A percentile compares a stretch with the other conserved stretches of the same genome.
phyloP scores from a whole-genome alignment of 2,329 filamentous ascomycete genomes.

The Aureobasidium sp. region DNA sequence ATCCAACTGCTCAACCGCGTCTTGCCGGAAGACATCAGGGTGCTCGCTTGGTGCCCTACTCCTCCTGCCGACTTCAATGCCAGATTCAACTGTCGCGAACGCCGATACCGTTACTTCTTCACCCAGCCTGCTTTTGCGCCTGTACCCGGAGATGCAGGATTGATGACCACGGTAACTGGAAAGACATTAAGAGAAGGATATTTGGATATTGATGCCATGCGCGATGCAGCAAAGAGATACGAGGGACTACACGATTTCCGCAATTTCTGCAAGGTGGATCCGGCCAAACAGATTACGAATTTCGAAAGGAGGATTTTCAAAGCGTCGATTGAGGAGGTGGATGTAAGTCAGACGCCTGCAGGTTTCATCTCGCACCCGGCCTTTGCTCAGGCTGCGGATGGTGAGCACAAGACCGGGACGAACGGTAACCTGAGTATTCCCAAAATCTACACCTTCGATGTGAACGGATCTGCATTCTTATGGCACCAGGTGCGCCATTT shows the following conservation, averaged over 20 bases:
- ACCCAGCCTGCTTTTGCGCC: slow-evolving; percentile 84
- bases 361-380: slow-evolving; percentile 47
- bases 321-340: slow-evolving; percentile 67
- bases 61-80: slow-evolving; percentile 78
- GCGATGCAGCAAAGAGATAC: slow-evolving; percentile 68
- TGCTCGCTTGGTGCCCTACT: slow-evolving; percentile 86
- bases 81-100: slow-evolving; percentile 84
- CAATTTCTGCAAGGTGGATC: slow-evolving; percentile 93
- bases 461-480: slow-evolving; percentile 86
- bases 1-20: slow-evolving; percentile 76
- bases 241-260: slow-evolving; percentile 88
- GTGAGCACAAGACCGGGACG: not conserved
- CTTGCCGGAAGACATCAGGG: slow-evolving; percentile 79
- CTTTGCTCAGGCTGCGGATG: slow-evolving; percentile 33
- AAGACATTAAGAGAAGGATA: slow-evolving; percentile 53
- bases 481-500: slow-evolving; percentile 98
- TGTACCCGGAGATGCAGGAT: slow-evolving; percentile 37
- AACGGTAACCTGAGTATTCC: slow-evolving; percentile 26
- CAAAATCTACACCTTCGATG: slow-evolving; percentile 79
- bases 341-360: slow-evolving; percentile 38
- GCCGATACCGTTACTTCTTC: slow-evolving; percentile 95
- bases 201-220: slow-evolving; percentile 85
- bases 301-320: slow-evolving; percentile 74
- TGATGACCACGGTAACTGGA: slow-evolving; percentile 25
- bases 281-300: slow-evolving; percentile 79